A percentile compares a stretch with the other conserved stretches of the same genome.
phyloP scores from a whole-genome alignment of 2,329 filamentous ascomycete genomes.

The Xylaria arbuscula region DNA sequence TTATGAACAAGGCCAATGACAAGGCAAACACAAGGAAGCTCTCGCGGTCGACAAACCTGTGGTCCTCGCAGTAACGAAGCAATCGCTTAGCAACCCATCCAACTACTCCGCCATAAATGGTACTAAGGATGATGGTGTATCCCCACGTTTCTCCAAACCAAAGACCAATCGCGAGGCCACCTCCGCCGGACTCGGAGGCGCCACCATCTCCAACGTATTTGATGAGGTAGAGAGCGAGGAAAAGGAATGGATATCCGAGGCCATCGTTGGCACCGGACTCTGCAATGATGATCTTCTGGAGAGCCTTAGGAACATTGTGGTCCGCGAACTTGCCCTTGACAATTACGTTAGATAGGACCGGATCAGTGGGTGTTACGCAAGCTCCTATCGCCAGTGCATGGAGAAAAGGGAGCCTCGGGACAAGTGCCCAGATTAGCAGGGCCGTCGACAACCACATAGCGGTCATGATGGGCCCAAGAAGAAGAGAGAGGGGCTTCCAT shows the following conservation, averaged over 20 bases:
- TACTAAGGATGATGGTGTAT: slow-evolving; percentile 82
- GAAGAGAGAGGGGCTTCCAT: slow-evolving; percentile 78
- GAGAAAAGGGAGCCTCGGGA: slow-evolving; percentile 77
- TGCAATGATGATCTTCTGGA: slow-evolving; percentile 83
- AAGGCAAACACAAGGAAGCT: slow-evolving; percentile 90
- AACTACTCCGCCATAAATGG: slow-evolving; percentile 79
- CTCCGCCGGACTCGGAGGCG: slow-evolving; percentile 66
- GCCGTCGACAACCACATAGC: slow-evolving; percentile 89
- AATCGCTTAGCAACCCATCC: slow-evolving; percentile 86
- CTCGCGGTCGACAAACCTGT: slow-evolving; percentile 84
- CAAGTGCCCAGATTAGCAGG: slow-evolving; percentile 79
- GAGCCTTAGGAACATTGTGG: slow-evolving; percentile 82
- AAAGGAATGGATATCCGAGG: slow-evolving; percentile 88
- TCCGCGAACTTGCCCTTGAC: slow-evolving; percentile 95
- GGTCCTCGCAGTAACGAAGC: slow-evolving; percentile 85
- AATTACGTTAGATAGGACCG: slow-evolving; percentile 86
- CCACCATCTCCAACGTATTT: slow-evolving; percentile 75
- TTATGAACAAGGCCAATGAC: slow-evolving; percentile 84
- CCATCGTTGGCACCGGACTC: slow-evolving; percentile 93
- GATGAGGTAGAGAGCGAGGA: slow-evolving; percentile 84
- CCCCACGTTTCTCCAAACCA: slow-evolving; percentile 91
- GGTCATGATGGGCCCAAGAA: slow-evolving; percentile 87
- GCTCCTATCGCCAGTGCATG: slow-evolving; percentile 84
- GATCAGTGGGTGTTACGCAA: slow-evolving; percentile 93
- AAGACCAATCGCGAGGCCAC: slow-evolving; percentile 73